Percentiles rank a stretch among this genome's conserved stretches.
Conservation (phyloP, 495 filamentous ascomycete genomes). For the Jackrogersella multiformis region DNA sequence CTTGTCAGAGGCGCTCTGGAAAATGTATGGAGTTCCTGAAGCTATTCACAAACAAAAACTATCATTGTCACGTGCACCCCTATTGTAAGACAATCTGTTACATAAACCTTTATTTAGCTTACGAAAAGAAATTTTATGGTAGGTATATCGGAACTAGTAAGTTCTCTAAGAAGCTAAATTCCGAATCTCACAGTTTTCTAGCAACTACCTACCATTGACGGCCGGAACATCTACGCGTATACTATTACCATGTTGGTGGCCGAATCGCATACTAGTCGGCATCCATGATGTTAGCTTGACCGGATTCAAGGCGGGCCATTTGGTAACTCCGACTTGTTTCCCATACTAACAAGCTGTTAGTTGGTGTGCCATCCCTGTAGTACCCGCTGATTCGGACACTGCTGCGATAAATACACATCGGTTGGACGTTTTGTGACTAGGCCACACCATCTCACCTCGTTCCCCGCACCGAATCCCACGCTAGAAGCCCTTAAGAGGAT, state of each 20-base stretch:
- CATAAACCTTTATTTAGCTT: too few species aligned
- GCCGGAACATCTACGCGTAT: not conserved
- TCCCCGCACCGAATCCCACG: constrained; percentile 27
- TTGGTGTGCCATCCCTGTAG: too few species aligned
- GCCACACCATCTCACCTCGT: constrained; percentile 19
- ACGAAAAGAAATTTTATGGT: too few species aligned
- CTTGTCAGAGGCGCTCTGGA: too few species aligned
- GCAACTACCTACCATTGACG: not conserved
- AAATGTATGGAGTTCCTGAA: too few species aligned
- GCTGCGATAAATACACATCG: too few species aligned
- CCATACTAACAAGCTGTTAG: not conserved
- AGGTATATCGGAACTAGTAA: too few species aligned
- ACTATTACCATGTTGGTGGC: not conserved
- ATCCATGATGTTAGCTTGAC: constrained; percentile 1
- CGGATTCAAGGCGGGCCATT: constrained; percentile 2
- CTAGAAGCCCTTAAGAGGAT: constrained; percentile 26
- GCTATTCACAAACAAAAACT: too few species aligned
- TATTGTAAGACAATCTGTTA: too few species aligned
- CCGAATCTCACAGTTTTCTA: too few species aligned
- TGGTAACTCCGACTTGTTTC: constrained; percentile 4
- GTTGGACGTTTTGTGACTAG: not conserved
- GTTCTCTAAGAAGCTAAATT: too few species aligned
- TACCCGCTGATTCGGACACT: not conserved
- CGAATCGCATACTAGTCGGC: not conserved
- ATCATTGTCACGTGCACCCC: too few species aligned